Conservation (phyloP, 2,329 filamentous ascomycete genomes). For the Dactylellina sp. region DNA sequence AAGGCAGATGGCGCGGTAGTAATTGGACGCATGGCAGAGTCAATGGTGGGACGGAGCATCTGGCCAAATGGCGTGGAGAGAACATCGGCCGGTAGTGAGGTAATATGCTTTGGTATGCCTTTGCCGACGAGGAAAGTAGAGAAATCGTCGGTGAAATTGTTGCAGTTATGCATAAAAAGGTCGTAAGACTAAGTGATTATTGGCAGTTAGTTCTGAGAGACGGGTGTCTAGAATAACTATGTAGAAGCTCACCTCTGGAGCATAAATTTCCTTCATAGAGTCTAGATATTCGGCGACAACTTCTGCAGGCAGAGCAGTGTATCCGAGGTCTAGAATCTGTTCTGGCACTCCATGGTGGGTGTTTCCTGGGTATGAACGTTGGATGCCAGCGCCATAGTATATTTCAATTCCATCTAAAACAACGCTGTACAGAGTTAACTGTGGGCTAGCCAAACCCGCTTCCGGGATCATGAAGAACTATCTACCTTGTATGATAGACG, state of each 20-base stretch:
- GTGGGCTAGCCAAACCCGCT: background rate
- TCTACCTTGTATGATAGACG: slow-evolving; percentile 85
- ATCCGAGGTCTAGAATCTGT: slow-evolving; percentile 79
- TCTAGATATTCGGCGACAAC: slow-evolving; percentile 88
- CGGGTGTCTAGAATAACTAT: background rate
- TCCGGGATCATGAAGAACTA: background rate
- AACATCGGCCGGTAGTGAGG: slow-evolving; percentile 84
- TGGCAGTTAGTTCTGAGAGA: slow-evolving; percentile 1
- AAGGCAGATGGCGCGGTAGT: slow-evolving; percentile 63
- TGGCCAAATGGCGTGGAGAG: slow-evolving; percentile 87
- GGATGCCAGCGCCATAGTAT: slow-evolving; percentile 77
- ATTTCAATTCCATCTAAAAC: slow-evolving; percentile 88
- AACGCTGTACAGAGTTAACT: slow-evolving; percentile 65
- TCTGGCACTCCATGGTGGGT: slow-evolving; percentile 90
- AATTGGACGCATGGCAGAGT: slow-evolving; percentile 72
- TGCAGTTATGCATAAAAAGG: slow-evolving; percentile 88
- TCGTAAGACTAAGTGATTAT: slow-evolving; percentile 77
- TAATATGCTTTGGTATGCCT: slow-evolving; percentile 88
- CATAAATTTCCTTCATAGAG: slow-evolving; percentile 84
- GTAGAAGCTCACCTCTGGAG: slow-evolving; percentile 71
- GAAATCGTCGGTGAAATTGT: slow-evolving; percentile 96
- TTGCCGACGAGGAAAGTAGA: slow-evolving; percentile 88
- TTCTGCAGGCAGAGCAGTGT: slow-evolving; percentile 81
- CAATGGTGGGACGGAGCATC: slow-evolving; percentile 83
- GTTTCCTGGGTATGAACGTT: slow-evolving; percentile 80